Evolutionary conservation across 345 rosid genomes (phyloP).

Genomic region (Syzygium aromaticum): DNA sequence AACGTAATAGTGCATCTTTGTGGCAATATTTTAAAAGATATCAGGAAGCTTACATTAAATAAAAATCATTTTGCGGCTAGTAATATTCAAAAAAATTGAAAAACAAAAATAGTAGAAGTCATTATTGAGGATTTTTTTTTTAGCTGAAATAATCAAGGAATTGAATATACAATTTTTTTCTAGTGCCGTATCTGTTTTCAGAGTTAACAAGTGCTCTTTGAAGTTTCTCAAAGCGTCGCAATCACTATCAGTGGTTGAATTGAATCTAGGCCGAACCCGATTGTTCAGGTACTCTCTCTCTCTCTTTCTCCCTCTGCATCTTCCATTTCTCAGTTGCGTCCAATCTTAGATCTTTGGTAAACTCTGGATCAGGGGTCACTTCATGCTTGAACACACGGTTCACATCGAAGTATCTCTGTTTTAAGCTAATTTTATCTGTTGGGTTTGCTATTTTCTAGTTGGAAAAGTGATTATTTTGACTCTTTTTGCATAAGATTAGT

Average conservation of each 20-base stretch:
- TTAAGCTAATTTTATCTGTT: background rate
- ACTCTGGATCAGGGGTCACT: background rate
- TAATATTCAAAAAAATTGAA: background rate
- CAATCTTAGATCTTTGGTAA: background rate
- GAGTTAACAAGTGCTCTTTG: background rate
- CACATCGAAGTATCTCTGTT: background rate
- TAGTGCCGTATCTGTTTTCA: background rate
- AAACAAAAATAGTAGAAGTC: background rate
- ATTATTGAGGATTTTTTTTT: no score
- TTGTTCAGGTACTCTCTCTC: background rate
- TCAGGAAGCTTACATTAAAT: background rate
- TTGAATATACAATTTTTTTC: background rate
- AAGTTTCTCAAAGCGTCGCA: background rate
- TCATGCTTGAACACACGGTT: background rate
- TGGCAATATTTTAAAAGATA: background rate
- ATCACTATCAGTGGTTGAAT: background rate
- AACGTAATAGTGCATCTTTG: background rate
- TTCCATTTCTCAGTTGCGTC: background rate
- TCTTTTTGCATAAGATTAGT: background rate
- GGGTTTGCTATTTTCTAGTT: background rate
- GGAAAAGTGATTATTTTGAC: background rate
- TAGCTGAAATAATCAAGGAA: background rate
- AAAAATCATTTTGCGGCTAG: background rate
- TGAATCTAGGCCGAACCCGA: background rate
- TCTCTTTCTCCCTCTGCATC: background rate